phyloP scores from a whole-genome alignment of 345 rosid genomes.

The Euphorbia lathyris region DNA sequence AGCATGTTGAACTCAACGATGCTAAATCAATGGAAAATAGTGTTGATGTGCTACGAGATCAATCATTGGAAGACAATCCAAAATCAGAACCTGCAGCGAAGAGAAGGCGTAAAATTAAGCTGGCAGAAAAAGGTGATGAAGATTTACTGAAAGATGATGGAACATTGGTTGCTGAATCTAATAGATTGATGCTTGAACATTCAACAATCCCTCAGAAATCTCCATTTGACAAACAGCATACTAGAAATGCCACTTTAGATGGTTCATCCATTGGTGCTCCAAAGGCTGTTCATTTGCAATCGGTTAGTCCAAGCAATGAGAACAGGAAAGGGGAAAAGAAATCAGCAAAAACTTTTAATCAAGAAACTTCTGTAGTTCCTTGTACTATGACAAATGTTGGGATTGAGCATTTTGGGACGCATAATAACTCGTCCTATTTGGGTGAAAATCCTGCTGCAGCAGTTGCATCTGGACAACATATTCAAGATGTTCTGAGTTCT shows the following conservation, averaged over 20 bases:
- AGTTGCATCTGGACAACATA: conserved; percentile 12
- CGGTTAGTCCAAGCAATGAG: conserved; percentile 9
- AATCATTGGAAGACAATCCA: conserved; percentile 19
- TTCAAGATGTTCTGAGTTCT: conserved; percentile 13
- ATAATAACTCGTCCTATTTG: conserved; percentile 9
- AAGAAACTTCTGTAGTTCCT: conserved; percentile 20
- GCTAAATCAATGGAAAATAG: conserved; percentile 10
- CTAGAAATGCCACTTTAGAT: conserved; percentile 12
- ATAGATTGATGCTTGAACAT: conserved; percentile 11
- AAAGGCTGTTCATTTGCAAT: conserved; percentile 15
- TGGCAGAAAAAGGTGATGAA: conserved; percentile 20
- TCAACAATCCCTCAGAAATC: conserved; percentile 15
- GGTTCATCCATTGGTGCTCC: conserved; percentile 15
- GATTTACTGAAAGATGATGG: conserved; percentile 5
- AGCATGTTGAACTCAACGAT: conserved; percentile 6
- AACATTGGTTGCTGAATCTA: conserved; percentile 12
- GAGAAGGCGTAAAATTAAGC: conserved; percentile 23
- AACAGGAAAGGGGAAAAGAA: conserved; percentile 34
- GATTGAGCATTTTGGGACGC: conserved; percentile 14
- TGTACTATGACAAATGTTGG: conserved; percentile 15
- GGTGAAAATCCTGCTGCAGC: conserved; percentile 23
- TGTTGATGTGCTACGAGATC: conserved; percentile 5
- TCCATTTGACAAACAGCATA: conserved; percentile 16
- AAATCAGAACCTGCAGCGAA: conserved; percentile 20
- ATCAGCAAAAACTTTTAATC: conserved; percentile 19